Evolutionary conservation across 441 rosid genomes (phyloP), one percentile per base, ranked within the genome.

Genomic region (Erodium texanum): DNA sequence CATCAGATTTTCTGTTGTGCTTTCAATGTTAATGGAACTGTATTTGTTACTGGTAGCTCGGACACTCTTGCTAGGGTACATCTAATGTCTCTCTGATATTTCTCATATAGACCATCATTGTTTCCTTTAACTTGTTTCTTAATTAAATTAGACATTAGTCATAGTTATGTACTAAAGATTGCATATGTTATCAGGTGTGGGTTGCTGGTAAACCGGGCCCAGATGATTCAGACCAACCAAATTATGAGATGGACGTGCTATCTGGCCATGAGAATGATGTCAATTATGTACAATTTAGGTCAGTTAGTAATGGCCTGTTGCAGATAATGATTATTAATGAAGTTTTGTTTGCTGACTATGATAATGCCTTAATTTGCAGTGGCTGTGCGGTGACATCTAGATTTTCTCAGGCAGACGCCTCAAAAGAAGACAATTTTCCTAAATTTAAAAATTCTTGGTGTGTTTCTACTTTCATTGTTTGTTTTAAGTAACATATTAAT

Each of bases 191-290:
- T 80, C 89, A 96, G 99, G 97, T 96, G 8, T 89, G 98, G 98
- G 88, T 77, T 82, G 88, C 96, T 80, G 86, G 84, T 80, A 96
- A 83, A 82, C 71, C 85, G 66, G 89, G 73, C 70, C 71, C 70
- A 14, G 98, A 86, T 77, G 91, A 85, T 68, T 66, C 87, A 27
- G 86, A 84, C 67, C 96, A 86, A 81, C 96, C 97, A 71, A 87
- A 79, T 88, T 89, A 96, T 84, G 99, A 95, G 86, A 84, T 92
- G 68, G 98, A 95, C 73, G 82, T 87, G 74, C 82, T 95, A 73
- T 79, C 93, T 77, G 99, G 98, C 65, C 99, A 95, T 75, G 98
- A 88, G 71, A 95, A 92, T 81, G 99, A 92, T 79, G 99, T 95
- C 63, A 95, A 95, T 77, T 95, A 95, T 83, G 96, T 95, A 64